Evolutionary conservation across 345 rosid genomes (phyloP), one percentile per base, ranked within the genome.

Genomic region (Toxicodendron radicans): DNA sequence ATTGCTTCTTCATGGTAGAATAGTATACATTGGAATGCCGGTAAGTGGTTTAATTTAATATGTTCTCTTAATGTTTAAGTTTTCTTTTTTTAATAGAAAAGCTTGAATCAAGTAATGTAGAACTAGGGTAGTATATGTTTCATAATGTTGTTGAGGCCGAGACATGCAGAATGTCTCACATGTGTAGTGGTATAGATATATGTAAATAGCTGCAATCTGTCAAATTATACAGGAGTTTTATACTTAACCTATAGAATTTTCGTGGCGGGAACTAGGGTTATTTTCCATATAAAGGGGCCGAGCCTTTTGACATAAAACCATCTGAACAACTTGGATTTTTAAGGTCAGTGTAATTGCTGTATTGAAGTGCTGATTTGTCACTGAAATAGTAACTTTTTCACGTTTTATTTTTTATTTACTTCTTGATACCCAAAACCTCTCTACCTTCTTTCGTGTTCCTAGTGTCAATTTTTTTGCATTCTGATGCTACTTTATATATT

Each of bases 21-120:
- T 92, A 0, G 94, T 95, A 68, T 92, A 88, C 82, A 90, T 95
- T 76, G 97, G 97, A 72, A 89, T 92, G 95, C 99, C 97, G 49
- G 99, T 95, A 76, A 82, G 91, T 80, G 7, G 6, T 49, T 46
- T 70, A 6, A 9, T 58, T 58, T 64, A 49, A 10, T 21, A 18
- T 38, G 23, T 48, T 66, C 4, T 66, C 23, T 66, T 56, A 27
- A 66, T 66, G 57, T 4, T 59, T 32, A 21, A 21, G 7, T 58
- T 21, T 21, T 12, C 61, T 0, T 3, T 8, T 58, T 58, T 58
- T 58, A 11, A 11, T 58, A 4, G 61, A 14, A 58, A 23, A 58
- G 23, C 32, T 58, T 12, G 12, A 10, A 10, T 5, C 59, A 20
- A 20, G 2, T 23, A 1, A 56, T 8, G 32, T 14, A 58, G 61